Evolutionary conservation across 2,329 filamentous ascomycete genomes (phyloP).

Genomic region (Phoma sp.): DNA sequence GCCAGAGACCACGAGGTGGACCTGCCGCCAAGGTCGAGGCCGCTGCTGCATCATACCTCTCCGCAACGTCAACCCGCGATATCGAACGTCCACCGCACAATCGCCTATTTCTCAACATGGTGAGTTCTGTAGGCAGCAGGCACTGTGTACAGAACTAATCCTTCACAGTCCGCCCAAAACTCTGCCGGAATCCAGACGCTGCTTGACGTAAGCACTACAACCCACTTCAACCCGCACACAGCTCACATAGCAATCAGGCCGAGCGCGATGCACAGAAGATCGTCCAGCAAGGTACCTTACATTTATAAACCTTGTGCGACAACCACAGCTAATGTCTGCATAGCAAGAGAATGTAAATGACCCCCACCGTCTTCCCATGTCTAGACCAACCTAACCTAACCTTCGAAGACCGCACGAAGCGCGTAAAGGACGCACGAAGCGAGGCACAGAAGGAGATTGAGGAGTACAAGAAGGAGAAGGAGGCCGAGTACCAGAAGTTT

Average conservation of each 20-base stretch:
- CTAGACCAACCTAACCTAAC: constrained; percentile 27
- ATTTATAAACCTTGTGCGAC: background rate
- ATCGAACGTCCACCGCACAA: constrained; percentile 22
- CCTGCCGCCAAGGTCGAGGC: constrained; percentile 30
- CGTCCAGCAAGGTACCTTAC: constrained; percentile 82
- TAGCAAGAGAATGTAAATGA: constrained; percentile 83
- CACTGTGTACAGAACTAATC: constrained; percentile 29
- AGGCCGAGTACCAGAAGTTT: constrained; percentile 93
- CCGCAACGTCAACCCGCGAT: constrained; percentile 28
- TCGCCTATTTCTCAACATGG: constrained; percentile 33
- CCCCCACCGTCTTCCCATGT: constrained; percentile 6
- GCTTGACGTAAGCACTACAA: constrained; percentile 78
- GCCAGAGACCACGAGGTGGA: constrained; percentile 24
- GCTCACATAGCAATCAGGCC: constrained; percentile 67
- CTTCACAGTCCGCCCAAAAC: constrained; percentile 88
- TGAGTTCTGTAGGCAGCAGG: constrained; percentile 3
- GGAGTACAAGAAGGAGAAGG: constrained; percentile 86
- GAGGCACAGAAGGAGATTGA: constrained; percentile 99
- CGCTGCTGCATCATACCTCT: constrained; percentile 34
- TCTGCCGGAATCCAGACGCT: constrained; percentile 98
- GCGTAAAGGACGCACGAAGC: constrained; percentile 92
- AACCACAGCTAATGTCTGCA: constrained; percentile 21
- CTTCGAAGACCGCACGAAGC: constrained; percentile 82
- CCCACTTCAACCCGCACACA: constrained; percentile 30
- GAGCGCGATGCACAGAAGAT: constrained; percentile 99